Evolutionary conservation across 805 yeast genomes (phyloP).

Genomic region (Pichia thaimueangensis): DNA sequence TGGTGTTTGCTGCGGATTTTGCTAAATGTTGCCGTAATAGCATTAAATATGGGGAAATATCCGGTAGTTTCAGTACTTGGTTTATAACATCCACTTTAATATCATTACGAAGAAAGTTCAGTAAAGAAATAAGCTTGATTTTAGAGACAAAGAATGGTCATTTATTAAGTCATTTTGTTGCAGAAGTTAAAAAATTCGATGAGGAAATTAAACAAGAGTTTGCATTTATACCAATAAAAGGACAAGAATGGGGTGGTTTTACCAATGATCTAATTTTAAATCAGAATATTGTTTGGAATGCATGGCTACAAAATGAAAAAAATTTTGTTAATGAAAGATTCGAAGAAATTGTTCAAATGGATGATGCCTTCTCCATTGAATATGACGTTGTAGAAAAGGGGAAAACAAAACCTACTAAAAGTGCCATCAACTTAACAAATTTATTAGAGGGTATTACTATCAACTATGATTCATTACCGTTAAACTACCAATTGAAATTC

Average conservation of each 20-base stretch:
- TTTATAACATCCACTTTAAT: slow-evolving; percentile 42
- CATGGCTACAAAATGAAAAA: slow-evolving; percentile 51
- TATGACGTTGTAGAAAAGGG: slow-evolving; percentile 41
- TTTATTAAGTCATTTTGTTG: slow-evolving; percentile 50
- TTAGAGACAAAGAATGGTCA: slow-evolving; percentile 33
- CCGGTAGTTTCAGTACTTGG: slow-evolving; percentile 25
- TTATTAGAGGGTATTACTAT: slow-evolving; percentile 51
- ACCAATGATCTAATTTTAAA: slow-evolving; percentile 26
- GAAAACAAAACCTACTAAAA: slow-evolving; percentile 53
- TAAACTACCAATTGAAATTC: slow-evolving; percentile 49
- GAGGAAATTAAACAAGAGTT: slow-evolving; percentile 35
- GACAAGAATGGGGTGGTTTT: slow-evolving; percentile 23
- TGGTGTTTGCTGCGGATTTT: slow-evolving; percentile 22
- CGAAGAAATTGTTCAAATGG: slow-evolving; percentile 41
- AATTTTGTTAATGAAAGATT: slow-evolving; percentile 46
- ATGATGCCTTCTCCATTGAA: slow-evolving; percentile 53
- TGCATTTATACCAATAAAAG: slow-evolving; percentile 27
- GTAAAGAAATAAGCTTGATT: slow-evolving; percentile 13
- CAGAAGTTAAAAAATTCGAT: slow-evolving; percentile 55
- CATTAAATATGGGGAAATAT: slow-evolving; percentile 9
- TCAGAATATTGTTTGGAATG: slow-evolving; percentile 28
- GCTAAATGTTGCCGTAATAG: background rate
- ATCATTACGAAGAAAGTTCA: slow-evolving; percentile 41
- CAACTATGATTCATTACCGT: slow-evolving; percentile 46
- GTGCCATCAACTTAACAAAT: slow-evolving; percentile 52